Percentiles rank a stretch among this genome's conserved stretches.
These are phyloP conservation scores for Kokia cookei DNA, from an alignment of 441 rosid genomes.

Conservation along the genomic window DNA sequence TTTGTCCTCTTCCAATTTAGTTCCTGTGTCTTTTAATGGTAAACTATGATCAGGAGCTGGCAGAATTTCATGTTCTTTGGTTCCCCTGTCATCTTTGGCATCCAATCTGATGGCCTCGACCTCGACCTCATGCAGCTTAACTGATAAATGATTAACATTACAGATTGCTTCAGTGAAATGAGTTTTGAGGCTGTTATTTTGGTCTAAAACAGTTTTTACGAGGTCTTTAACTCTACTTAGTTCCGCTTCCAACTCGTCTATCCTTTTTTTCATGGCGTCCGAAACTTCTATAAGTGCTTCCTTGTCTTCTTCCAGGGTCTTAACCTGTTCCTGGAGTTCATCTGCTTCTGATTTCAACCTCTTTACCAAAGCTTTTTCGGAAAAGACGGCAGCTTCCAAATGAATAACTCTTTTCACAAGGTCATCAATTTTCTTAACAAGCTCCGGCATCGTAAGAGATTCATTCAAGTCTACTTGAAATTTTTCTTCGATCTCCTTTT, in stretches of 20 bases:
- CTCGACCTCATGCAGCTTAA: slow-evolving; percentile 44
- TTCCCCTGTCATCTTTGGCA: slow-evolving; percentile 9
- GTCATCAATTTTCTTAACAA: slow-evolving; percentile 67
- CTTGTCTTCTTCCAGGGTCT: slow-evolving; percentile 58
- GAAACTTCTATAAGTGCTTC: slow-evolving; percentile 39
- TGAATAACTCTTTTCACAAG: slow-evolving; percentile 60
- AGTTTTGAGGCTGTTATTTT: slow-evolving; percentile 40
- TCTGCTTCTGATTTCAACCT: slow-evolving; percentile 55
- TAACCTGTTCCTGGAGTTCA: slow-evolving; percentile 44
- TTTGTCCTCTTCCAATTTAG: slow-evolving; percentile 6
- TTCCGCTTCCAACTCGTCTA: slow-evolving; percentile 58
- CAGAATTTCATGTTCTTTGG: slow-evolving; percentile 17
- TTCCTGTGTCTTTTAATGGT: slow-evolving; percentile 10
- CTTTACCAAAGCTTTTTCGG: slow-evolving; percentile 57
- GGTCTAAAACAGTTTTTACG: slow-evolving; percentile 37
- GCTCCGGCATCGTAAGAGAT: slow-evolving; percentile 37
- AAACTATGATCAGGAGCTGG: slow-evolving; percentile 3
- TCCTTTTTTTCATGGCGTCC: slow-evolving; percentile 29
- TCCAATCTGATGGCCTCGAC: slow-evolving; percentile 29
- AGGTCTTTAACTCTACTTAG: slow-evolving; percentile 41
- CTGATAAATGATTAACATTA: slow-evolving; percentile 43
- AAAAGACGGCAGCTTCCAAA: slow-evolving; percentile 50
- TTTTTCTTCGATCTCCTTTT: slow-evolving; percentile 28
- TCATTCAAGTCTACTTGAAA: slow-evolving; percentile 20
- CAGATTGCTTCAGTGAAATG: slow-evolving; percentile 50